Evolutionary conservation across 169 alveolate genomes (phyloP).

Genomic region (Babesia sp.): DNA sequence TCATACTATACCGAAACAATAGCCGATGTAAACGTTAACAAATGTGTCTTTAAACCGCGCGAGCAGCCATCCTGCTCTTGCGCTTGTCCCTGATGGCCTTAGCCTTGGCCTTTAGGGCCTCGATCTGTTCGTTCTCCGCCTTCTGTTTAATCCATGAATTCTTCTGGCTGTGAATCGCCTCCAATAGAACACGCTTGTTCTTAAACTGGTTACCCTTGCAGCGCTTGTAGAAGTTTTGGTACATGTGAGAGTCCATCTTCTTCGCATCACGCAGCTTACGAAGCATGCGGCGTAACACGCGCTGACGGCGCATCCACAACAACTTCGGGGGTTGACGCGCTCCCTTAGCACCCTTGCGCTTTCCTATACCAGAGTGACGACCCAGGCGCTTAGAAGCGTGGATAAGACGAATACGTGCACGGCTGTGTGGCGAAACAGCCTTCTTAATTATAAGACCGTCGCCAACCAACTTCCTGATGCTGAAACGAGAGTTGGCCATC

Average conservation of each 20-base stretch:
- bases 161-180: conserved; percentile 94
- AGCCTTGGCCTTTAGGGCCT: conserved; percentile 87
- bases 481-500: conserved; percentile 96
- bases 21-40: conserved; percentile 36
- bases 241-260: conserved; percentile 94
- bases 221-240: conserved; percentile 95
- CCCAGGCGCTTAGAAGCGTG: conserved; percentile 95
- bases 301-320: conserved; percentile 97
- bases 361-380: conserved; percentile 97
- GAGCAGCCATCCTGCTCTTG: conserved; percentile 67
- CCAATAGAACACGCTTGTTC: conserved; percentile 96
- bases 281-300: conserved; percentile 96
- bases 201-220: conserved; percentile 98
- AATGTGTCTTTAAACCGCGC: conserved; percentile 17
- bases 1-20: not conserved
- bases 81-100: conserved; percentile 77
- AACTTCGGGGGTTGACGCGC: conserved; percentile 97
- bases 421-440: conserved; percentile 94
- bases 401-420: conserved; percentile 90
- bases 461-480: conserved; percentile 93
- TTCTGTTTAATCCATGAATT: conserved; percentile 88
- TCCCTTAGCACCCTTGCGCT: conserved; percentile 95
- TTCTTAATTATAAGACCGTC: conserved; percentile 96
- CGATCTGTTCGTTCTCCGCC: conserved; percentile 83
- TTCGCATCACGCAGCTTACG: conserved; percentile 94